Evolutionary conservation across 306 rosid species (phyloP), one percentile per base, ranked within the genome.

Genomic region (Trifolium subterraneum): DNA sequence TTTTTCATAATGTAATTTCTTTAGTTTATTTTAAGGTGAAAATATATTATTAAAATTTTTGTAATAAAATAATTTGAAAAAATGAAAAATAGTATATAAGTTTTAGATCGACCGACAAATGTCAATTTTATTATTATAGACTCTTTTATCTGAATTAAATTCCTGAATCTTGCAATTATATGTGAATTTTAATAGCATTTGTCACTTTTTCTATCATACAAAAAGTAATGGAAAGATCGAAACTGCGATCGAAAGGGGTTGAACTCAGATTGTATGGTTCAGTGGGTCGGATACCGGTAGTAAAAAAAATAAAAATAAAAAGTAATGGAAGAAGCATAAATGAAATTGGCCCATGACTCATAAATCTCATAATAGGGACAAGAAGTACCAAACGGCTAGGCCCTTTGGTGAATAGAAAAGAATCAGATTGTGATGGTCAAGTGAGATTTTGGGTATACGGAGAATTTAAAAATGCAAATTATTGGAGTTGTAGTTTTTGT

Each of bases 391-490:
- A 83, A 81, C 91, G 89, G 82, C 71, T 23, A 56, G 88, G 84
- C 81, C 81, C 97, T 87, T 88, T 89, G 81, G 39, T 16, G 84
- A 77, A 48, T 33, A 70, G 79, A 71, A 86, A 78, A 72, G 84
- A 63, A 70, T 13, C 18, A 23, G 93, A 78, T 64, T 11, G 77
- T 45, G 84, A 82, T 64, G 12, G 80, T 8, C 12, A 5, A 67
- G 66, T 20, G 58, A 69, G 56, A 78, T 76, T 14, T 20, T 45
- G 47, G 56, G 33, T 44, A 41, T 36, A 41, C 23, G 52, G 50
- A 23, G 74, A 38, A 51, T 10, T 23, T 41, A 3, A 55, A 45
- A 63, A 7, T 10, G 39, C 2, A 36, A 38, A 47, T 56, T 14
- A 71, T 48, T 61, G 36, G 79, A 15, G 16, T 13, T 45, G 70